Percentiles rank a stretch among this genome's conserved stretches.
These are phyloP conservation scores for Nyctanthes arbortristis DNA, from an alignment of 257 asterid genomes.

Conservation along the genomic window DNA sequence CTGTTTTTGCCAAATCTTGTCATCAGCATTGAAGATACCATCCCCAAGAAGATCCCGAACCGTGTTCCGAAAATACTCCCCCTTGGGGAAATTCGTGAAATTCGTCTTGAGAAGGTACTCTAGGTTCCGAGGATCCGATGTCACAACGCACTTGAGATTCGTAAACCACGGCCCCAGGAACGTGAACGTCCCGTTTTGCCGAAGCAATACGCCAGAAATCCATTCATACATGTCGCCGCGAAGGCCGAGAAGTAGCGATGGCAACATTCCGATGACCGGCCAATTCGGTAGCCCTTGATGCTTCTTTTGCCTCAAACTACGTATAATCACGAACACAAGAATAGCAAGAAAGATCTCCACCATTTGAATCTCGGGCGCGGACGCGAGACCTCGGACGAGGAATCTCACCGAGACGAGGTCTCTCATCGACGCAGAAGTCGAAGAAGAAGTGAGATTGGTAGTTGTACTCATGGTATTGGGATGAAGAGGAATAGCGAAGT, in stretches of 20 bases:
- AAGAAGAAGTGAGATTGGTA: slow-evolving; percentile 18
- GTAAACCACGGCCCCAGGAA: slow-evolving; percentile 86
- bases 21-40: slow-evolving; percentile 87
- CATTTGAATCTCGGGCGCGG: slow-evolving; percentile 56
- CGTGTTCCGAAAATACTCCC: slow-evolving; percentile 60
- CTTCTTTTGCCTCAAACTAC: slow-evolving; percentile 43
- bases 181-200: slow-evolving; percentile 65
- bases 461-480: slow-evolving; percentile 38
- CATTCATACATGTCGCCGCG: slow-evolving; percentile 68
- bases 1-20: slow-evolving; percentile 71
- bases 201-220: slow-evolving; percentile 53
- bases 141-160: slow-evolving; percentile 79
- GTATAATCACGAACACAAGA: slow-evolving; percentile 50
- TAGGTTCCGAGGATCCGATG: slow-evolving; percentile 74
- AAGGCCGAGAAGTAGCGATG: slow-evolving; percentile 66
- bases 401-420: neutral
- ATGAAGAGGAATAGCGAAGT: slow-evolving; percentile 32
- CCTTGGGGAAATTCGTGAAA: slow-evolving; percentile 80
- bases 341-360: slow-evolving; percentile 55
- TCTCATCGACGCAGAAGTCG: neutral
- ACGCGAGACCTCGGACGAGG: slow-evolving; percentile 9
- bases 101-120: slow-evolving; percentile 82
- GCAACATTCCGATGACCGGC: slow-evolving; percentile 91
- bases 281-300: slow-evolving; percentile 64
- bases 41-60: slow-evolving; percentile 77